Evolutionary conservation across 1,284 basidiomycete genomes (phyloP), one percentile per base, ranked within the genome.

Genomic region (Boletellus dicymbophilus): DNA sequence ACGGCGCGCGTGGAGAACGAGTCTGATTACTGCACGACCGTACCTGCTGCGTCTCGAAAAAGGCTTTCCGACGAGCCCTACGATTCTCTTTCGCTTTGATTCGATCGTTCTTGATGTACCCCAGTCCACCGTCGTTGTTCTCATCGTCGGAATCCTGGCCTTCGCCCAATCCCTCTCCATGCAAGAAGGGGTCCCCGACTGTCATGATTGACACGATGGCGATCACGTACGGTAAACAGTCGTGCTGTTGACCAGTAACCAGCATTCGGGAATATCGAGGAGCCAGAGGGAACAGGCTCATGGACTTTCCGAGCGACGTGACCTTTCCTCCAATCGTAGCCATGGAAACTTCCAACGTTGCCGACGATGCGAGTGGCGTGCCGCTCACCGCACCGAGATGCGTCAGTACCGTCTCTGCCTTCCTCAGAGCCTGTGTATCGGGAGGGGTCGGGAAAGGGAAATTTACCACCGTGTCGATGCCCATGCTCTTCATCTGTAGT

Each of bases 401-500:
- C 15, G 77, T 81, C 30, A 99, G 77, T 3, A 88, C 76, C 37
- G 79, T 82, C 69, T 99, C 96, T 1, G 97, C 95, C 61, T 88
- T 88, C 48, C 76, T 79, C 25, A 99, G 74, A 11, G 85, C 80
- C 5, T 70, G 61, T n/a, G 89, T 82, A 66, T 98, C 92, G 0
- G 97, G 97, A 10, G 96, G 88, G 0, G 97, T 98, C 0, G 97
- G 97, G 73, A 99, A 99, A 11, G 97, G 97, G 68, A 99, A 99
- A 71, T 98, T 98, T 60, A 92, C 80, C 21, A 99, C 94, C 1
- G 93, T 81, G 63, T 98, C 95, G 53, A 99, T 95, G 65, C 98
- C 94, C 95, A 99, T 98, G 66, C 87, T 88, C 78, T 99, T 99
- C 97, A 99, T 99, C 71, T 98, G 94, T 30, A 99, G 77, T 12